phyloP scores from a whole-genome alignment of 2,329 filamentous ascomycete species.

The Fonsecaea multimorphosa region DNA sequence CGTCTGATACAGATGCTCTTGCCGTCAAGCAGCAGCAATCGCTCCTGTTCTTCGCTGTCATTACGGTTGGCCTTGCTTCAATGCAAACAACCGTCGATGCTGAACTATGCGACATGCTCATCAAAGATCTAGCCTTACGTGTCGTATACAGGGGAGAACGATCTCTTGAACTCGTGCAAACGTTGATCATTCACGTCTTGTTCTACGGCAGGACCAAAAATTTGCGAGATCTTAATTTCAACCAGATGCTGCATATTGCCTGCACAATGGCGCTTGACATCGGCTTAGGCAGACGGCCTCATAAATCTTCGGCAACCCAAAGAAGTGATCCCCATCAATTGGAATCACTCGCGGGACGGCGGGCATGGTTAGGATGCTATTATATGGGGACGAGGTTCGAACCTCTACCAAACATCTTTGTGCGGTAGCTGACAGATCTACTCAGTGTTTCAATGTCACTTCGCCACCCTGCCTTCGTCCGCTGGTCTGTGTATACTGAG shows the following conservation, averaged over 20 bases:
- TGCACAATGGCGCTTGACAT: constrained; percentile 83
- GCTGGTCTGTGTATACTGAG: constrained; percentile 68
- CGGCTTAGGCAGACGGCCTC: constrained; percentile 68
- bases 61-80: constrained; percentile 59
- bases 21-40: constrained; percentile 64
- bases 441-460: constrained; percentile 61
- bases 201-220: constrained; percentile 87
- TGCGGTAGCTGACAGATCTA: background rate
- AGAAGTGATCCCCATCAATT: constrained; percentile 44
- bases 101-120: constrained; percentile 69
- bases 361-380: constrained; percentile 67
- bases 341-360: constrained; percentile 59
- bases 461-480: constrained; percentile 62
- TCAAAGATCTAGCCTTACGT: constrained; percentile 74
- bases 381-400: constrained; percentile 62
- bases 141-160: constrained; percentile 78
- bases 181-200: constrained; percentile 73
- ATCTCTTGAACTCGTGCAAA: constrained; percentile 80
- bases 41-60: constrained; percentile 64
- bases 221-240: constrained; percentile 86
- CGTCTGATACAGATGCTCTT: constrained; percentile 58
- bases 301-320: constrained; percentile 47
- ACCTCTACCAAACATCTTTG: background rate
- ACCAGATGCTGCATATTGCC: constrained; percentile 80
- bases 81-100: constrained; percentile 62